Base-by-base conservation (phyloP, 768 basidiomycete genomes). In the Crepidotus variabilis region DNA sequence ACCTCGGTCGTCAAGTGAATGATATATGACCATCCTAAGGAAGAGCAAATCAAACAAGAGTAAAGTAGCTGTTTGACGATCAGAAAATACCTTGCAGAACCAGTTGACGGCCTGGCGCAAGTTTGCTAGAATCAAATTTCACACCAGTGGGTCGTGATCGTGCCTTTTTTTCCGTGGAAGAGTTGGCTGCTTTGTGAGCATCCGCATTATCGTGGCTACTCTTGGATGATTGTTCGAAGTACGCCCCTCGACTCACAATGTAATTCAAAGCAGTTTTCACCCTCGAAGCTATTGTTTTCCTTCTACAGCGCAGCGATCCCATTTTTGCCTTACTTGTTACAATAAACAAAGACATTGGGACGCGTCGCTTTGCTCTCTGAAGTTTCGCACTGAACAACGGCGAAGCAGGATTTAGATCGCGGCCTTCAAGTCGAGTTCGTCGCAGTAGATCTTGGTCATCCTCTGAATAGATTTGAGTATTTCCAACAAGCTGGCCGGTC, bases 21-120 rank as follows among this genome's bases (percentile, higher is more conserved):
- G 34, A 76, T 60, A 54, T 83, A 83, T 43, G 78, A 70, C 81
- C 81, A 83, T n/a, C 75, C 81, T 81, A 32, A 35, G n/a, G n/a
- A n/a, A n/a, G n/a, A n/a, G n/a, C n/a, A n/a, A n/a, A n/a, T n/a
- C 7, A 48, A 6, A 18, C n/a, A n/a, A 20, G 11, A 57, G 14
- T 47, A 51, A 21, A n/a, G 22, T 18, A 23, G 6, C 39, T 35
- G 14, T 10, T 22, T 43, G 1, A 10, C 2, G 23, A 33, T 52
- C 20, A 24, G 47, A n/a, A 57, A 64, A 24, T 49, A 74, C 75
- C 76, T 49, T 68, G 71, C 54, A 72, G 60, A 47, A 72, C 60
- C 71, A 71, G 72, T 39, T 59, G 61, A 20, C 47, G 59, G 18
- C 69, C 64, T 56, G 60, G 63, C 50, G 50, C 52, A 47, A 63